Conservation (phyloP, 1,284 basidiomycete genomes). For the Ustanciosporium gigantosporum region DNA sequence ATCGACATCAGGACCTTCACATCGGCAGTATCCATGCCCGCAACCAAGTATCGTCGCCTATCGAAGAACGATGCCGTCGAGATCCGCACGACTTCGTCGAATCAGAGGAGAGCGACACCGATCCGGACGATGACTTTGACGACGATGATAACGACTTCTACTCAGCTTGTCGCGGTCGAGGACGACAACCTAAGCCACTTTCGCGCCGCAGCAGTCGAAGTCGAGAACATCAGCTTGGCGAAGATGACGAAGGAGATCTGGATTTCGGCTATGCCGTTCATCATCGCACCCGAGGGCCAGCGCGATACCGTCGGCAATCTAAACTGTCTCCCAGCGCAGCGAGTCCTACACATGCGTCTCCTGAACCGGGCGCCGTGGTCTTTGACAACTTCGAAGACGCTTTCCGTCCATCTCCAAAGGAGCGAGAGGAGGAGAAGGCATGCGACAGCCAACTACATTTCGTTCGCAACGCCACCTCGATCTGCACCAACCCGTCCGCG, state of each 20-base stretch:
- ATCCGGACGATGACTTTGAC: background rate
- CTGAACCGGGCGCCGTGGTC: constrained; percentile 26
- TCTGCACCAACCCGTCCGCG: constrained; percentile 13
- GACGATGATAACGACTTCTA: background rate
- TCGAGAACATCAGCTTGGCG: background rate
- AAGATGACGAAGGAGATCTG: background rate
- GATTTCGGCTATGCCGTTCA: background rate
- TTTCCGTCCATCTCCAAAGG: constrained; percentile 7
- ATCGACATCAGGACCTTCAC: constrained; percentile 23
- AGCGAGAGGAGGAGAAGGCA: constrained; percentile 7
- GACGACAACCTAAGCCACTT: background rate
- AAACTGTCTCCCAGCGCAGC: background rate
- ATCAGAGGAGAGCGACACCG: background rate
- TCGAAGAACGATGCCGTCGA: background rate
- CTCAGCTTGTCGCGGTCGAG: background rate
- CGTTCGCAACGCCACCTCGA: constrained; percentile 22
- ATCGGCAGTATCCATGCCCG: constrained; percentile 17
- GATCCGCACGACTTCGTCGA: background rate
- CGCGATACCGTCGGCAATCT: no score
- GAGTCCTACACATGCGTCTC: background rate
- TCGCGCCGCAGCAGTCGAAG: background rate
- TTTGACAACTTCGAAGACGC: constrained; percentile 38
- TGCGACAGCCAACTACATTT: constrained; percentile 24
- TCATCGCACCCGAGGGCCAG: no score
- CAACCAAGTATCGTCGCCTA: background rate